Base-by-base conservation (phyloP, 2,329 filamentous ascomycete genomes). In the Samsoniella hepiali region DNA sequence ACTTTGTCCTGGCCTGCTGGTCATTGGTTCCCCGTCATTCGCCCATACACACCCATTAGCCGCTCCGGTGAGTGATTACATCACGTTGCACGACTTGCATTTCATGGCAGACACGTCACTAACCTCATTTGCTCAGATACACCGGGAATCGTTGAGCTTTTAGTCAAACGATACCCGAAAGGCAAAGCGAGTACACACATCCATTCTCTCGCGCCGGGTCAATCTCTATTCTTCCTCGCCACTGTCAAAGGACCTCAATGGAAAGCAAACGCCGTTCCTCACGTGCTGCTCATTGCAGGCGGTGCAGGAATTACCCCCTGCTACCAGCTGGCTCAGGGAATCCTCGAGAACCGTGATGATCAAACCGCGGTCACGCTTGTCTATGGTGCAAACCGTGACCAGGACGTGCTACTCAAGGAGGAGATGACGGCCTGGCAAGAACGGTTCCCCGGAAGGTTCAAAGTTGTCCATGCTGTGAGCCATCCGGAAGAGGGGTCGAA, bases 241-340 rank as follows among this genome's bases (percentile, higher is more conserved):
- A 9, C 38, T 1, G 11, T 56, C 15, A 42, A 31, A 29, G 54
- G 54, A 5, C 54, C 22, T 2, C 54, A 42, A 15, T 56, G 54
- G 82, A 81, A 77, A 29, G 76, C 82, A 34, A 83, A 81, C 66
- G 75, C 76, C 71, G 78, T 73, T 69, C 70, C 70, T 3, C 79
- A 84, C 65, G 73, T 91, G n/a, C 82, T 84, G 3, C 78, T 91
- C 45, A 83, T 91, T 50, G 89, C 89, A 0, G 89, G 89, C 51
- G 89, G 89, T 13, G 88, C 87, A 0, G 89, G 89, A 22, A 90
- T 92, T 67, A 91, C 88, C 0, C 89, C 89, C 0, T 82, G 88
- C 67, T 90, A 85, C 71, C 86, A 89, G 71, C 81, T 90, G 2
- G 78, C 83, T 2, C 82, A 80, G 56, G 84, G 84, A 2, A 88